Conservation (phyloP, 2,329 filamentous ascomycete species). For the Hysterium pulicare region DNA sequence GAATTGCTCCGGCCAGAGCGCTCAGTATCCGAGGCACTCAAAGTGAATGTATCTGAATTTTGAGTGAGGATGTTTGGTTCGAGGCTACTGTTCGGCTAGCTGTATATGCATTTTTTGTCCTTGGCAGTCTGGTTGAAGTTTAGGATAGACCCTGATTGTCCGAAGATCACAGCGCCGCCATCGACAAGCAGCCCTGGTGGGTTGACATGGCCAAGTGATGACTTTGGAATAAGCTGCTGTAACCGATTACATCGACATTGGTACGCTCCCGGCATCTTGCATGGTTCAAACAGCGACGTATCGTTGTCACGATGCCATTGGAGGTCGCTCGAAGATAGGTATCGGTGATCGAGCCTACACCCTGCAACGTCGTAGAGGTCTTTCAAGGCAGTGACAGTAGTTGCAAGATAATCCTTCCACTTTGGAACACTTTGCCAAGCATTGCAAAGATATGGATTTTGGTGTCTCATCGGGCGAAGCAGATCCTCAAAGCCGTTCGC, state of each 20-base stretch:
- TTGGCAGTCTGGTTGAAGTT: not conserved
- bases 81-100: not conserved
- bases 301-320: conserved; percentile 16
- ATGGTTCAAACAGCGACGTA: conserved; percentile 10
- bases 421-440: conserved; percentile 10
- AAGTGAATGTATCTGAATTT: conserved; percentile 1
- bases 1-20: not conserved
- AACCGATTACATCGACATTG: conserved; percentile 11
- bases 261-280: conserved; percentile 5
- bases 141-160: conserved; percentile 3
- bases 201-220: conserved; percentile 4
- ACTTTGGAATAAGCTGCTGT: conserved; percentile 11
- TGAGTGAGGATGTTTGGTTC: not conserved
- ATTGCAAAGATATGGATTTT: conserved; percentile 7
- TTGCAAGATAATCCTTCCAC: conserved; percentile 13
- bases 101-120: not conserved
- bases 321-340: conserved; percentile 11
- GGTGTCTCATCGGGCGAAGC: conserved; percentile 6
- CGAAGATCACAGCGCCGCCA: conserved; percentile 16
- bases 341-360: conserved; percentile 9
- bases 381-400: conserved; percentile 8
- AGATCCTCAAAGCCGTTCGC: conserved; percentile 17
- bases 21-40: not conserved
- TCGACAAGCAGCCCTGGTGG: conserved; percentile 8
- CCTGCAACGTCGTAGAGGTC: conserved; percentile 15